Percentiles rank a stretch among this genome's conserved stretches.
Evolutionary conservation across 2,329 filamentous ascomycete species (phyloP).

Genomic region (Colletotrichum lini): DNA sequence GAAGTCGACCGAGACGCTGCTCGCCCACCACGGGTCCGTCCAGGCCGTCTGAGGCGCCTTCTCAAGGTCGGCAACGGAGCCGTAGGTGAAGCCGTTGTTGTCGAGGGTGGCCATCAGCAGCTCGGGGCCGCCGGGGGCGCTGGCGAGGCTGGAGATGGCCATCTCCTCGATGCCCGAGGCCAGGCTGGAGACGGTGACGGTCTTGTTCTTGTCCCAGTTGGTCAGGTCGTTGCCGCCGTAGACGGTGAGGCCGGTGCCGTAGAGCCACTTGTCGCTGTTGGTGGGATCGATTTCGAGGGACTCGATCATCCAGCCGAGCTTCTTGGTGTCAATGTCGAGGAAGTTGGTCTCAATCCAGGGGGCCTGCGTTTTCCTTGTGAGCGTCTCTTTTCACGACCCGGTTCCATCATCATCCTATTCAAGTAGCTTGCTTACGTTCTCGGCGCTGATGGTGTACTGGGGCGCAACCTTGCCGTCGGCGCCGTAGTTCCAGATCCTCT

Average conservation of each 20-base stretch:
- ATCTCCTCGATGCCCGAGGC: constrained; percentile 70
- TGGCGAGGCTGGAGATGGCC: constrained; percentile 63
- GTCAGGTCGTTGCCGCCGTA: constrained; percentile 69
- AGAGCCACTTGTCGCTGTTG: constrained; percentile 73
- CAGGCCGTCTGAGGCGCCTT: constrained; percentile 61
- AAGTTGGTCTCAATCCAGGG: constrained; percentile 69
- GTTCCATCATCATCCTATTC: no score
- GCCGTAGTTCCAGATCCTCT: constrained; percentile 63
- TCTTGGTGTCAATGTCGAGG: constrained; percentile 62
- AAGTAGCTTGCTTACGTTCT: constrained; percentile 47
- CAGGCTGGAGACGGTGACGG: constrained; percentile 64
- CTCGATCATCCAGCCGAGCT: constrained; percentile 74
- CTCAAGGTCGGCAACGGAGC: constrained; percentile 53
- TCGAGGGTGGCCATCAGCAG: constrained; percentile 67
- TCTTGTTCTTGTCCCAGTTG: constrained; percentile 66
- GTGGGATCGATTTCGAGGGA: constrained; percentile 69
- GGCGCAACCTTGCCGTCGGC: constrained; percentile 31
- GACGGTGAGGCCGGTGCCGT: constrained; percentile 71
- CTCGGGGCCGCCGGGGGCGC: constrained; percentile 64
- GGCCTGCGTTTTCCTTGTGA: constrained; percentile 47
- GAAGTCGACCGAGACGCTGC: constrained; percentile 63
- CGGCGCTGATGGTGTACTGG: constrained; percentile 37
- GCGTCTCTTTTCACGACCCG: not conserved
- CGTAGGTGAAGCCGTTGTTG: constrained; percentile 66
- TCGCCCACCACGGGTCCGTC: constrained; percentile 63